Conservation (phyloP, 345 rosid genomes). For the Corchorus olitorius region DNA sequence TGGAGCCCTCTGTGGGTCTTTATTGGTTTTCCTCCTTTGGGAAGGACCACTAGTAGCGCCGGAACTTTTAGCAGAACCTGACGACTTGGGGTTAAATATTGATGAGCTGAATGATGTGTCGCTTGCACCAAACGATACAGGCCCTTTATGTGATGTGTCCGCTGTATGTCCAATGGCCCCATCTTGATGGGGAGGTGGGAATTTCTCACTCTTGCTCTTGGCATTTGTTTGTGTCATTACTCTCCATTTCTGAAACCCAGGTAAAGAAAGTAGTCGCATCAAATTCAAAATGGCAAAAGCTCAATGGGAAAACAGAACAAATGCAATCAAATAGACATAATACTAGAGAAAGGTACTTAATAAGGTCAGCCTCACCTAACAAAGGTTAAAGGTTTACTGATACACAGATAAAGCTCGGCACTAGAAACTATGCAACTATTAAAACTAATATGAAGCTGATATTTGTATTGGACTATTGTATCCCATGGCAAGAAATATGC, state of each 20-base stretch:
- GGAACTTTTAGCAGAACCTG: conserved; percentile 38
- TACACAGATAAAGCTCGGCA: background rate
- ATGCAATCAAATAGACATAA: background rate
- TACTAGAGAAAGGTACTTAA: background rate
- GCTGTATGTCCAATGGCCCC: conserved; percentile 66
- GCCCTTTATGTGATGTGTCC: conserved; percentile 46
- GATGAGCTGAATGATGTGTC: conserved; percentile 47
- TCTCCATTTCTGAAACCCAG: conserved; percentile 55
- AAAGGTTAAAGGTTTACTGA: background rate
- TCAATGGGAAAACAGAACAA: background rate
- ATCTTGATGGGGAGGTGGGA: conserved; percentile 95
- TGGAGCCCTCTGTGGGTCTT: conserved; percentile 44
- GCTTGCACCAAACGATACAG: conserved; percentile 40
- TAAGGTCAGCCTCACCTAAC: too few species aligned
- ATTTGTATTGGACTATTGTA: background rate
- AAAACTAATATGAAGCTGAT: background rate
- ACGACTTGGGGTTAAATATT: conserved; percentile 38
- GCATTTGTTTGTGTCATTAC: conserved; percentile 52
- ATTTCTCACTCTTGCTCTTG: conserved; percentile 92
- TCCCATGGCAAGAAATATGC: background rate
- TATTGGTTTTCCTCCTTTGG: conserved; percentile 41
- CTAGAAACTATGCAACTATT: background rate
- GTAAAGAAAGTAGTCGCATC: background rate
- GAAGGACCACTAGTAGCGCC: conserved; percentile 44
- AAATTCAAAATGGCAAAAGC: background rate